Conservation (phyloP, 495 filamentous ascomycete species). For the Cairneyella variabilis region DNA sequence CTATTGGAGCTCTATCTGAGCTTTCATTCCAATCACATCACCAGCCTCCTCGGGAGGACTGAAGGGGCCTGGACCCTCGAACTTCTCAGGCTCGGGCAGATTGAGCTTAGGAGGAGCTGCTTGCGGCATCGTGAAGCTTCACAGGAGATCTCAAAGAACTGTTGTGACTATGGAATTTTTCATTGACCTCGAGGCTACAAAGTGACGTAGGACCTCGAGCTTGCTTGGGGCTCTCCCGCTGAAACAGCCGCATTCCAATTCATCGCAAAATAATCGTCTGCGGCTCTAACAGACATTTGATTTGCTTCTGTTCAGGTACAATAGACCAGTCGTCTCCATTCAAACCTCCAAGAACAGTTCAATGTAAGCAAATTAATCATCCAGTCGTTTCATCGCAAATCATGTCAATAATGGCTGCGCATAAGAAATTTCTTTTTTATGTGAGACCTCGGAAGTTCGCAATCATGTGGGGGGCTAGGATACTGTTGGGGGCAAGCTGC, state of each 20-base stretch:
- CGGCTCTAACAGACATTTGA: too few relatives aligned
- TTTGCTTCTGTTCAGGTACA: too few relatives aligned
- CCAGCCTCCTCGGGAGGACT: slow-evolving; percentile 20
- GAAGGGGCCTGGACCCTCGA: slow-evolving; percentile 14
- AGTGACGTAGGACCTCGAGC: too few relatives aligned
- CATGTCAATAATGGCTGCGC: background rate
- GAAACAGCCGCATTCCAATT: too few relatives aligned
- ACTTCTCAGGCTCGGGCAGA: slow-evolving; percentile 6
- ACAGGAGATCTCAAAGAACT: background rate
- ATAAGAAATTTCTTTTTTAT: background rate
- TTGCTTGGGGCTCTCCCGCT: too few relatives aligned
- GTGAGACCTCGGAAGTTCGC: background rate
- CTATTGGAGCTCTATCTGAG: background rate
- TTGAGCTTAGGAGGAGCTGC: slow-evolving; percentile 10
- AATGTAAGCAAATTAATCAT: too few relatives aligned
- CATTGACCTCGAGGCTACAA: too few relatives aligned
- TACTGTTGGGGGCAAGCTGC: too few relatives aligned
- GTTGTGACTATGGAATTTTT: background rate
- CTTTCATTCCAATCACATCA: background rate
- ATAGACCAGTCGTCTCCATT: too few relatives aligned
- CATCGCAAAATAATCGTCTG: too few relatives aligned
- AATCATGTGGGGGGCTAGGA: background rate
- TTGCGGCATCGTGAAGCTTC: slow-evolving; percentile 13
- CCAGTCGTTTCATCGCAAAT: background rate
- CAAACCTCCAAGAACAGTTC: too few relatives aligned